These are phyloP conservation scores for Sordariomycetes sp. DNA, from an alignment of 2,329 filamentous ascomycete species.

Conservation along the genomic window DNA sequence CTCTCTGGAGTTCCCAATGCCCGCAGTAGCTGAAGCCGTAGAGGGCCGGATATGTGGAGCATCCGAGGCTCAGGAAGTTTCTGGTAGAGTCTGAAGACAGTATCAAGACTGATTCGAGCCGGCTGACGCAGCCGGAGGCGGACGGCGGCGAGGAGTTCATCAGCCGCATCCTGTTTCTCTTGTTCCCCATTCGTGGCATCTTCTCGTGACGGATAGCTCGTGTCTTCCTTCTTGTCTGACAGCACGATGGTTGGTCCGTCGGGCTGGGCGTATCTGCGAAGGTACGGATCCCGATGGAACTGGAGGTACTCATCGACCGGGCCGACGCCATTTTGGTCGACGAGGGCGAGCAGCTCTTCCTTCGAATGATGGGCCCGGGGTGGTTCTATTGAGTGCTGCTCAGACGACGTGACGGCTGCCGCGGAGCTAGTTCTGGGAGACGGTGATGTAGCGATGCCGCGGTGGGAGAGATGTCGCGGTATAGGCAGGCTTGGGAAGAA, in stretches of 20 bases:
- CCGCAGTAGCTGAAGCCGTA: slow-evolving; percentile 52
- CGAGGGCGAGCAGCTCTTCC: slow-evolving; percentile 36
- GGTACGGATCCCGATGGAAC: slow-evolving; percentile 37
- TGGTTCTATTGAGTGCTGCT: slow-evolving; percentile 5
- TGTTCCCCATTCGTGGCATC: slow-evolving; percentile 22
- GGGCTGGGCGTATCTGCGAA: slow-evolving; percentile 36
- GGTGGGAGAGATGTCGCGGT: slow-evolving; percentile 5
- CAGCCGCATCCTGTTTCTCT: slow-evolving; percentile 19
- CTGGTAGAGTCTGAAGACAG: slow-evolving; percentile 34
- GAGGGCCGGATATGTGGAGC: slow-evolving; percentile 29
- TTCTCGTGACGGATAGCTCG: slow-evolving; percentile 27
- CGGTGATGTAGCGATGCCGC: slow-evolving; percentile 9
- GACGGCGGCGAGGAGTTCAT: slow-evolving; percentile 26
- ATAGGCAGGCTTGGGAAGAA: slow-evolving; percentile 15
- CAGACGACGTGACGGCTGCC: slow-evolving; percentile 7
- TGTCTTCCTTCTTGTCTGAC: slow-evolving; percentile 35
- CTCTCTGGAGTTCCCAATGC: slow-evolving; percentile 52
- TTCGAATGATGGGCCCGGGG: slow-evolving; percentile 11
- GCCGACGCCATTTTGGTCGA: slow-evolving; percentile 33
- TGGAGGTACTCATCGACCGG: slow-evolving; percentile 39
- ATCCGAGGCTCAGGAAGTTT: slow-evolving; percentile 38
- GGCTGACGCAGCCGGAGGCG: slow-evolving; percentile 26
- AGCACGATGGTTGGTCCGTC: slow-evolving; percentile 33
- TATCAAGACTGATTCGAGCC: slow-evolving; percentile 22
- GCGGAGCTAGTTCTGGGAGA: slow-evolving; percentile 13